phyloP scores from a whole-genome alignment of 768 basidiomycete species.

The Termitomyces sp. region DNA sequence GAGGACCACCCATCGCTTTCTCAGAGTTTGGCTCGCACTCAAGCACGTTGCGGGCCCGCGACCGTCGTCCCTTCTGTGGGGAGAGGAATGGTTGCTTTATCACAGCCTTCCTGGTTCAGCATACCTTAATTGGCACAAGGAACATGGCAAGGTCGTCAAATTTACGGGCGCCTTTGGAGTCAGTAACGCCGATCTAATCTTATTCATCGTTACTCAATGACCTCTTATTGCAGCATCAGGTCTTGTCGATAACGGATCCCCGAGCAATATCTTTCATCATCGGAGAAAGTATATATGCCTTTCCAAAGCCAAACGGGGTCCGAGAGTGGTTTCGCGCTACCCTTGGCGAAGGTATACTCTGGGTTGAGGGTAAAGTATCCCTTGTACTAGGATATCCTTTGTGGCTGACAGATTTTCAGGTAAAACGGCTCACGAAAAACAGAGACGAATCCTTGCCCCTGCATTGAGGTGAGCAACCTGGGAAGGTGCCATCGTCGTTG shows the following conservation, averaged over 20 bases:
- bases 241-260: conserved; percentile 52
- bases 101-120: conserved; percentile 43
- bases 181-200: neutral
- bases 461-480: conserved; percentile 40
- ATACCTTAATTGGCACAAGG: conserved; percentile 46
- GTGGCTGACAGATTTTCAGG: conserved; percentile 25
- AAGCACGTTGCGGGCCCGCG: conserved; percentile 47
- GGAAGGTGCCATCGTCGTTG: neutral
- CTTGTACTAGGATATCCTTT: neutral
- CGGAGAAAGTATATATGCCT: conserved; percentile 47
- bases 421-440: conserved; percentile 50
- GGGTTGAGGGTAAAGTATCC: conserved; percentile 47
- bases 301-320: conserved; percentile 59
- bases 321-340: conserved; percentile 59
- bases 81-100: conserved; percentile 55
- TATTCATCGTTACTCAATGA: conserved; percentile 1
- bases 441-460: conserved; percentile 46
- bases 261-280: conserved; percentile 49
- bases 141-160: conserved; percentile 48
- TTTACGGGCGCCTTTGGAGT: conserved; percentile 54
- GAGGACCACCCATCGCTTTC: conserved; percentile 27
- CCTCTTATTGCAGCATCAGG: conserved; percentile 36
- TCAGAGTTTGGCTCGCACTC: conserved; percentile 28
- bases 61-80: conserved; percentile 48
- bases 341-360: conserved; percentile 58